Percentiles rank a stretch among this genome's conserved stretches.
phyloP scores from a whole-genome alignment of 768 basidiomycete genomes.

The Mycena amicta region DNA sequence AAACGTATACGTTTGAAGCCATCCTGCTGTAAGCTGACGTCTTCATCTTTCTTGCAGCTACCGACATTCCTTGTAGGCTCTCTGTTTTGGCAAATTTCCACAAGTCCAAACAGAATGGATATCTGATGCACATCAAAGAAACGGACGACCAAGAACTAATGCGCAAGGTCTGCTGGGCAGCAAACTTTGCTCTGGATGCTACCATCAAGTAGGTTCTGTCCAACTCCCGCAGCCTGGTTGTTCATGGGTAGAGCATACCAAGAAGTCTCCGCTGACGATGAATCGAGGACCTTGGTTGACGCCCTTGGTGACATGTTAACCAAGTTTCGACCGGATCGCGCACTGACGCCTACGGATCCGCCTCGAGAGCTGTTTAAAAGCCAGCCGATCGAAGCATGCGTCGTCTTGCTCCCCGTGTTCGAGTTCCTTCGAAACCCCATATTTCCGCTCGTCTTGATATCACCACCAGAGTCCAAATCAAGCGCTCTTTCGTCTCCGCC shows the following conservation, averaged over 20 bases:
- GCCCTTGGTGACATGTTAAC: slow-evolving; percentile 54
- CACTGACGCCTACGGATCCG: slow-evolving; percentile 48
- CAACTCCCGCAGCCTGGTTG: neutral
- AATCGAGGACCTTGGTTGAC: slow-evolving; percentile 50
- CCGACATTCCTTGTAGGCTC: slow-evolving; percentile 30
- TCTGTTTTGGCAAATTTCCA: slow-evolving; percentile 70
- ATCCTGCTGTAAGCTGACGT: slow-evolving; percentile 38
- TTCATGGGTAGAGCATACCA: slow-evolving; percentile 58
- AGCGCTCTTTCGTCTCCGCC: slow-evolving; percentile 38
- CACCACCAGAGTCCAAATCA: slow-evolving; percentile 26
- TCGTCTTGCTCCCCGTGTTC: slow-evolving; percentile 60
- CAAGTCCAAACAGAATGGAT: slow-evolving; percentile 70
- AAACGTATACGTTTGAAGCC: slow-evolving; percentile 61
- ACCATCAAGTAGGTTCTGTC: slow-evolving; percentile 48
- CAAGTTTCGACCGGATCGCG: slow-evolving; percentile 57
- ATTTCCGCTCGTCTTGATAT: slow-evolving; percentile 50
- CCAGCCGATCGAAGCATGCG: slow-evolving; percentile 66
- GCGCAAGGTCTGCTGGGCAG: slow-evolving; percentile 59
- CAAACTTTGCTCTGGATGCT: slow-evolving; percentile 52
- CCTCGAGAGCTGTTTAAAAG: slow-evolving; percentile 58
- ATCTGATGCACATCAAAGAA: slow-evolving; percentile 54
- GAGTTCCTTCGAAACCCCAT: slow-evolving; percentile 59
- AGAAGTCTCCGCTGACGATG: slow-evolving; percentile 52
- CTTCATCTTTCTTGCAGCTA: neutral
- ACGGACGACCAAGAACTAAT: slow-evolving; percentile 53